These are phyloP conservation scores for Diaporthe vexans DNA, from an alignment of 2,329 filamentous ascomycete species.

Conservation along the genomic window DNA sequence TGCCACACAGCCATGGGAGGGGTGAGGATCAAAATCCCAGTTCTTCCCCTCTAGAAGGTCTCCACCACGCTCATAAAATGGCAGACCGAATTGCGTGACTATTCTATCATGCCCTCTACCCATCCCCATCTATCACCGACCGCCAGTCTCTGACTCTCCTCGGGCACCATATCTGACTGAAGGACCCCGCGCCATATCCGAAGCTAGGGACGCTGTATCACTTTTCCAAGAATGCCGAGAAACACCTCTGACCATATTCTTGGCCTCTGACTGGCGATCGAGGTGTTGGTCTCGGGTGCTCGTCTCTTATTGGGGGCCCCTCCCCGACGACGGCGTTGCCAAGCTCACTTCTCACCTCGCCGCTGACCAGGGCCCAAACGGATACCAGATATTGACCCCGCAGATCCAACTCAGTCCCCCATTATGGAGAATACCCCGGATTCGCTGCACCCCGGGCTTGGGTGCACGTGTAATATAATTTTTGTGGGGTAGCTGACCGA, in stretches of 20 bases:
- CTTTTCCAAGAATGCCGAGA: constrained; percentile 17
- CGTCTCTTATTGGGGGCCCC: constrained; percentile 1
- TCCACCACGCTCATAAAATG: not conserved
- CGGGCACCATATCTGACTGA: constrained; percentile 7
- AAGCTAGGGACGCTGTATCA: not conserved
- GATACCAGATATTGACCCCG: constrained; percentile 21
- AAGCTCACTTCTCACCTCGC: constrained; percentile 10
- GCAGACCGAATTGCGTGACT: constrained; percentile 13
- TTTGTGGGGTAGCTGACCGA: constrained; percentile 3
- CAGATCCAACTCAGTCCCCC: not conserved
- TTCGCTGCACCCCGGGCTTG: constrained; percentile 22
- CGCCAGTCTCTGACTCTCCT: constrained; percentile 5
- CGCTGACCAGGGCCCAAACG: constrained; percentile 3
- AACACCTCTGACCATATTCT: constrained; percentile 5
- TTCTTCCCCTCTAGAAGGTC: not conserved
- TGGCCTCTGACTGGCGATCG: constrained; percentile 22
- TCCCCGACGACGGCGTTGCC: constrained; percentile 21
- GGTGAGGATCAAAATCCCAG: constrained; percentile 3
- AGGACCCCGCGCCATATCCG: constrained; percentile 14
- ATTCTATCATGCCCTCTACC: not conserved
- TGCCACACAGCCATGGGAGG: not conserved
- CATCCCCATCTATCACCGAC: not conserved
- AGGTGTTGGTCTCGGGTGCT: not conserved
- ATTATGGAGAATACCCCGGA: constrained; percentile 5
- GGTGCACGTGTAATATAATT: not conserved